Conservation (phyloP, 495 filamentous ascomycete species). For the Talaromyces wortmannii region DNA sequence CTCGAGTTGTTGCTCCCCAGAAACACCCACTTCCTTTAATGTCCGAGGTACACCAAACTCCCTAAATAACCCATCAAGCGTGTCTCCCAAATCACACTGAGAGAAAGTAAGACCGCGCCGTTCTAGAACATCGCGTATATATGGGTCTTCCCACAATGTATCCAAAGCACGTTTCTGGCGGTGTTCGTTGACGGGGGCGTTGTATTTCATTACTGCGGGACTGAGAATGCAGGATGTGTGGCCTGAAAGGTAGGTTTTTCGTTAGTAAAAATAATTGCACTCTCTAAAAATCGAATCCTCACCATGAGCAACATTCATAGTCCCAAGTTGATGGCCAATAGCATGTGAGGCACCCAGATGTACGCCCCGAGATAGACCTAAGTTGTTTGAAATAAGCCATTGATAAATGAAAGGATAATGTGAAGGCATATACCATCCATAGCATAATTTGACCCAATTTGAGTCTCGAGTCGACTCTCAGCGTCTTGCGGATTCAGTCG, state of each 20-base stretch:
- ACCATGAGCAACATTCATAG: conserved; percentile 4
- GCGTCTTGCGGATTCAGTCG: background rate
- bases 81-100: background rate
- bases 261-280: background rate
- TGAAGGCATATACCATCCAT: background rate
- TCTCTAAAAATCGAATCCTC: background rate
- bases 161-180: conserved; percentile 1
- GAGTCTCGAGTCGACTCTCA: conserved; percentile 1
- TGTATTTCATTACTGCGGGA: conserved; percentile 3
- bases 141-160: conserved; percentile 2
- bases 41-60: background rate
- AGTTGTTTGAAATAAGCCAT: background rate
- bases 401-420: background rate
- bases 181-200: background rate
- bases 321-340: conserved; percentile 1
- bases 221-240: conserved; percentile 3
- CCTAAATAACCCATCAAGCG: background rate
- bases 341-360: conserved; percentile 1
- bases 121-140: background rate
- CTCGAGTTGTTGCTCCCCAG: background rate
- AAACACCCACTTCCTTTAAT: conserved; percentile 2
- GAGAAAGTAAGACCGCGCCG: background rate
- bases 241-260: background rate
- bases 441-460: conserved; percentile 2
- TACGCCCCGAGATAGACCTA: conserved; percentile 1